A percentile compares a stretch with the other conserved stretches of the same genome.
These are phyloP conservation scores for Stereocaulon alpinum DNA, from an alignment of 495 filamentous ascomycete species.

Conservation along the genomic window DNA sequence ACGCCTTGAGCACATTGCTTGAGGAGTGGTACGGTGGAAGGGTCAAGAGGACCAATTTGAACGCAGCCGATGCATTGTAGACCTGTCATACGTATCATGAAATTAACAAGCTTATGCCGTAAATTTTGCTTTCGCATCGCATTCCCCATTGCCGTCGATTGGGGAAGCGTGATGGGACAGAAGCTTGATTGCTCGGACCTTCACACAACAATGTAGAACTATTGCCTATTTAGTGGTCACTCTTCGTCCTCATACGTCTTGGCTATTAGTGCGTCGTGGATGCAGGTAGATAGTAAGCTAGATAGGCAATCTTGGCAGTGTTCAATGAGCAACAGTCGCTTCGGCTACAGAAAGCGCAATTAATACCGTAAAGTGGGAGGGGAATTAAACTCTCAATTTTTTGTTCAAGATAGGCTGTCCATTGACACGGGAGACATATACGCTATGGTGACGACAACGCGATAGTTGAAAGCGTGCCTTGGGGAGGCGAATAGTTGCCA, in stretches of 20 bases:
- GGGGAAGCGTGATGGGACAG: neutral
- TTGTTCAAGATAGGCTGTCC: neutral
- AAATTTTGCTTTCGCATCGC: neutral
- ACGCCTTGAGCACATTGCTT: neutral
- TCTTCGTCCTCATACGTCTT: too few relatives aligned
- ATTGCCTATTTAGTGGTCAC: neutral
- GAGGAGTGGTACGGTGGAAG: too few relatives aligned
- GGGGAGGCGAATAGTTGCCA: slow-evolving; percentile 9
- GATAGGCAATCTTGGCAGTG: neutral
- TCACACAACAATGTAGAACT: neutral
- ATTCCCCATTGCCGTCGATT: neutral
- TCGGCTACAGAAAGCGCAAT: slow-evolving; percentile 7
- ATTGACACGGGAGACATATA: neutral
- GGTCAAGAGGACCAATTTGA: neutral
- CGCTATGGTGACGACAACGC: neutral
- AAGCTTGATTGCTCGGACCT: neutral
- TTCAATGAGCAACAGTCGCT: neutral
- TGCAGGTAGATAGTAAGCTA: neutral
- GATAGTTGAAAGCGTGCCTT: neutral
- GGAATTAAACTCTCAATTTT: neutral
- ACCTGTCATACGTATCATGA: neutral
- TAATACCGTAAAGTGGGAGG: neutral
- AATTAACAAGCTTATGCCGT: too few relatives aligned
- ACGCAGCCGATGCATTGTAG: neutral
- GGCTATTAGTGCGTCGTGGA: too few relatives aligned